Evolutionary conservation across 805 yeast species (phyloP), one percentile per base, ranked within the genome.

Genomic region (Lachancea dasiensis): DNA sequence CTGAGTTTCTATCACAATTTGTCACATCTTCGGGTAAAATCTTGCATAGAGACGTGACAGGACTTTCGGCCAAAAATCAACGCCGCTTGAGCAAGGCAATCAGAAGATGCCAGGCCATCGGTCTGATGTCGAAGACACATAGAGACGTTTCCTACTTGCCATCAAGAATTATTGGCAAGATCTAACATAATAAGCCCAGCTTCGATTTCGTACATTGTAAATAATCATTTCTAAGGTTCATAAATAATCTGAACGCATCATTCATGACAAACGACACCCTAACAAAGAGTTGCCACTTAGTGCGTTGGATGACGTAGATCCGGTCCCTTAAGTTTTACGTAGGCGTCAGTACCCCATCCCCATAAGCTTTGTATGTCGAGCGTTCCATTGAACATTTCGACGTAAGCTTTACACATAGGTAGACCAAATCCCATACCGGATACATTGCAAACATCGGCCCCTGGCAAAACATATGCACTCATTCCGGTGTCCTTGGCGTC

Each of bases 401-500:
- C 77, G 50, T 83, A 83, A 0, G 86, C 81, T 49, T 76, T 66
- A 43, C 89, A 83, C 45, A 90, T 65, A 5, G 97, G 97, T 39
- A 90, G 61, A 0, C 98, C 98, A 56, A 86, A 90, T 0, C 97
- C 97, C 84, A 92, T 83, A 0, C 98, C 98, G 0, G 97, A 95
- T 24, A 90, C 73, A 16, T 71, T 70, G 31, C 69, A 68, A 1
- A 84, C 81, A 1, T 81, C 81, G 17, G 72, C 69, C 2, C 87
- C 89, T 0, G 87, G 89, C 23, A 82, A 79, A 20, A 74, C 74
- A 50, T 82, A 81, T 41, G 58, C 69, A 48, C 47, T 67, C 68
- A 50, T 63, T 0, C 62, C 63, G 50, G 73, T 72, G 50, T 72
- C 73, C 27, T 75, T 68, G 10, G 74, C 82, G 15, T 69, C 67